Conservation (phyloP, 371 early-diverging fungal species). For the Mortierella sp. region DNA sequence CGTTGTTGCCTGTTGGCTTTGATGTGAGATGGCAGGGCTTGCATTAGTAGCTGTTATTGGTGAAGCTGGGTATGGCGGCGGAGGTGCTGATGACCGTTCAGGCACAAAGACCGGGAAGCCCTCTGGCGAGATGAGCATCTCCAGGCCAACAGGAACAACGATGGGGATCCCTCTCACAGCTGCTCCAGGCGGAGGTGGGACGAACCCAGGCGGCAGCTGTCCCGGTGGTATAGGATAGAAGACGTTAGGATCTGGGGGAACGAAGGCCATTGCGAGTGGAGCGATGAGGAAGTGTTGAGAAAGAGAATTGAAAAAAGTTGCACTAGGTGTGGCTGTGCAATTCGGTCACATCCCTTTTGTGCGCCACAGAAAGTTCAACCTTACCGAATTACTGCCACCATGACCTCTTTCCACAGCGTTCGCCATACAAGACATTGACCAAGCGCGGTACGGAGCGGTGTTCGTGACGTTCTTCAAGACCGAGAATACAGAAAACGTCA, state of each 20-base stretch:
- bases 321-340: too few species aligned
- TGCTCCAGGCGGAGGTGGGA: conserved; percentile 44
- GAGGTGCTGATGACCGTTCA: conserved; percentile 17
- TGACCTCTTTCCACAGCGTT: too few species aligned
- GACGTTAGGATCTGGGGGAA: conserved; percentile 41
- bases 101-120: conserved; percentile 53
- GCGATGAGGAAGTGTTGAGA: background rate
- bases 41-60: conserved; percentile 6
- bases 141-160: conserved; percentile 41
- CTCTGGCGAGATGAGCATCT: conserved; percentile 54
- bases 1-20: conserved; percentile 13
- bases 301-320: background rate
- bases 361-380: too few species aligned
- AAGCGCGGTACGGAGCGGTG: too few species aligned
- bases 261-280: conserved; percentile 22
- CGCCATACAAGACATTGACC: too few species aligned
- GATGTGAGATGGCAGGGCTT: conserved; percentile 20
- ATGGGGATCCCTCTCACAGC: conserved; percentile 48
- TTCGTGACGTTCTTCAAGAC: too few species aligned
- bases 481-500: too few species aligned
- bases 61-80: conserved; percentile 17
- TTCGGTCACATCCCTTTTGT: too few species aligned
- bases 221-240: conserved; percentile 51
- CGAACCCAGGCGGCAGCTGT: conserved; percentile 46
- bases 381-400: too few species aligned